These are phyloP conservation scores for Cicer chorassanicum DNA, from an alignment of 306 rosid species.

Conservation along the genomic window DNA sequence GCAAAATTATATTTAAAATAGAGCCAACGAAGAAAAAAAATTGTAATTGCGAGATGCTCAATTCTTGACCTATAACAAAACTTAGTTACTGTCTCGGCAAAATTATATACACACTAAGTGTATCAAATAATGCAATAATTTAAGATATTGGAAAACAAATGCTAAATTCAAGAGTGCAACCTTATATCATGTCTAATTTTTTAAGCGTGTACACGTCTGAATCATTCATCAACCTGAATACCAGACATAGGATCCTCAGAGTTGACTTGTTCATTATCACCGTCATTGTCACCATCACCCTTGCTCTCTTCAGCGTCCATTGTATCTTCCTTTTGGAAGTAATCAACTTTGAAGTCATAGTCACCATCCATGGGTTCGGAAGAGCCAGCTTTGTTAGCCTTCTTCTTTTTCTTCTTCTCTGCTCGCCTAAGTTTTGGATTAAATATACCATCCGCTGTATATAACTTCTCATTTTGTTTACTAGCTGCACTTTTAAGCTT, in stretches of 20 bases:
- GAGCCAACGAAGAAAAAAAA: background rate
- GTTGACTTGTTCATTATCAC: conserved; percentile 37
- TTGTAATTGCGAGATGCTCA: background rate
- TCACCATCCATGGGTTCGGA: conserved; percentile 76
- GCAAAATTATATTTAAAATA: too few relatives aligned
- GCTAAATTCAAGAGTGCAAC: background rate
- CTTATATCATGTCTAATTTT: conserved; percentile 10
- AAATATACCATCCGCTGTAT: conserved; percentile 77
- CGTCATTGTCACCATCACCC: conserved; percentile 24
- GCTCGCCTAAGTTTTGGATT: conserved; percentile 74
- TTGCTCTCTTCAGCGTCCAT: conserved; percentile 63
- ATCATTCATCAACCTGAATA: conserved; percentile 44
- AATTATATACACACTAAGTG: conserved; percentile 2
- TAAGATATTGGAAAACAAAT: conserved; percentile 1
- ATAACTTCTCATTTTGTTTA: conserved; percentile 83
- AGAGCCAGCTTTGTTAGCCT: conserved; percentile 50
- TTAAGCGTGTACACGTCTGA: background rate
- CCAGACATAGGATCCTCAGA: conserved; percentile 55
- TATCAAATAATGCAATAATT: conserved; percentile 2
- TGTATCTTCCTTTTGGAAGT: conserved; percentile 56
- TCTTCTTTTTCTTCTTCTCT: conserved; percentile 83
- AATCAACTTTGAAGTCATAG: conserved; percentile 87
- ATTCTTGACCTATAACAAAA: conserved; percentile 21
- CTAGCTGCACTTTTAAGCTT: conserved; percentile 55
- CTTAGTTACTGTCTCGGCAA: conserved; percentile 4